A percentile compares a stretch with the other conserved stretches of the same genome.
Conservation (phyloP, 768 basidiomycete genomes). For the Dacryopinax spathularia region DNA sequence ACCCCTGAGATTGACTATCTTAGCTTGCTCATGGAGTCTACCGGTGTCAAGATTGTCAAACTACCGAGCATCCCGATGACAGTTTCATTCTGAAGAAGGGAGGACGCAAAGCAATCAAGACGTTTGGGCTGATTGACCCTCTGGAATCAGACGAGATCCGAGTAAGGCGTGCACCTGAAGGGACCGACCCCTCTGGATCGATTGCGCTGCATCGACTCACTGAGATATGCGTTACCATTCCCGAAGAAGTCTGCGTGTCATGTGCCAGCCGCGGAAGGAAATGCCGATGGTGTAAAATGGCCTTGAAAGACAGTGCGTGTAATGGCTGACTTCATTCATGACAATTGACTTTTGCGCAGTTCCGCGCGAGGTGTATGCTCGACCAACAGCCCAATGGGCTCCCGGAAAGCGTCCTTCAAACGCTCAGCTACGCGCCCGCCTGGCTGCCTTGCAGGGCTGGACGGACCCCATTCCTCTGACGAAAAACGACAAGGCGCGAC, state of each 20-base stretch:
- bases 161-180: background rate
- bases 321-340: background rate
- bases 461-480: background rate
- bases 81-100: background rate
- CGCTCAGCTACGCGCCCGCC: background rate
- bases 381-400: background rate
- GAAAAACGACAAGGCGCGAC: background rate
- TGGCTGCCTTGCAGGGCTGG: background rate
- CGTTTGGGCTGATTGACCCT: background rate
- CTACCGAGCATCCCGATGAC: background rate
- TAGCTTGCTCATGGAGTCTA: background rate
- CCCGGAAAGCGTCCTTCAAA: background rate
- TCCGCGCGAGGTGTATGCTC: background rate
- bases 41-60: background rate
- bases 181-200: background rate
- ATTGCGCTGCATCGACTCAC: background rate
- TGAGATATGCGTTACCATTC: background rate
- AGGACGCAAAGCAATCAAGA: background rate
- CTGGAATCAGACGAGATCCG: background rate
- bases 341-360: background rate
- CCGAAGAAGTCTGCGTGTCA: background rate
- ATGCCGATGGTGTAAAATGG: background rate
- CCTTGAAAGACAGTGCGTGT: background rate
- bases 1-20: background rate
- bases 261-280: background rate